These are phyloP conservation scores for Groenewaldozyma tartarivorans DNA, from an alignment of 805 yeast species.

Conservation along the genomic window DNA sequence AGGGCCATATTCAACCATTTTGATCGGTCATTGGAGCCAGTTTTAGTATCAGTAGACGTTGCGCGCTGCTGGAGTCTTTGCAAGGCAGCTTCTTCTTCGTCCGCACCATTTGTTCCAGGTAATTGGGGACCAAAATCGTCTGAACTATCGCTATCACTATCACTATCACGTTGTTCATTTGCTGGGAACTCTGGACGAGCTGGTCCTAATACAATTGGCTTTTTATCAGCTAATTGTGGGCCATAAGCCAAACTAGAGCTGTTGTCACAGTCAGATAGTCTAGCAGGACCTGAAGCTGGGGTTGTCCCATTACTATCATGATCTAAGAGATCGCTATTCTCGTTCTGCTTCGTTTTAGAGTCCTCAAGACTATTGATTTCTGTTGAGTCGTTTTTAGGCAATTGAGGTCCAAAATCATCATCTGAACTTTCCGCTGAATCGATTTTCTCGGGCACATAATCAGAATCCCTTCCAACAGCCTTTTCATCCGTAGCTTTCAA, in stretches of 20 bases:
- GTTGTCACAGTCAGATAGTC: background rate
- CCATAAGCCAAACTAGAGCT: background rate
- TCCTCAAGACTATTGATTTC: background rate
- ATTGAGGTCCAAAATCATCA: slow-evolving; percentile 15
- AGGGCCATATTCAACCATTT: slow-evolving; percentile 15
- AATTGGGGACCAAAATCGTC: background rate
- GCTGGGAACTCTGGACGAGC: no score
- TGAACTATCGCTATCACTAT: background rate
- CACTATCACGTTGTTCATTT: no score
- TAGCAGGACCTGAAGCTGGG: no score
- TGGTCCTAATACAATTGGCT: background rate
- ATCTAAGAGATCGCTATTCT: background rate
- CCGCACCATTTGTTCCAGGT: slow-evolving; percentile 2
- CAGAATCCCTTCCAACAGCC: no score
- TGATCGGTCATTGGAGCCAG: slow-evolving; percentile 4
- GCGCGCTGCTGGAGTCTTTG: slow-evolving; percentile 4
- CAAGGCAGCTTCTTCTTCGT: slow-evolving; percentile 13
- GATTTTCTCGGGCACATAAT: no score
- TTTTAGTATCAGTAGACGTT: slow-evolving; percentile 5
- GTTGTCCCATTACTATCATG: background rate
- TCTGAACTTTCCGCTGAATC: slow-evolving; percentile 6
- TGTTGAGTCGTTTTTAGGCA: slow-evolving; percentile 7
- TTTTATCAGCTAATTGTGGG: background rate
- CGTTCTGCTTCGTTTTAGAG: background rate
- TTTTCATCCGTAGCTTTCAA: no score